Base-by-base conservation (phyloP, 352 stramenopile species). In the Phytophthora agathidicida region DNA sequence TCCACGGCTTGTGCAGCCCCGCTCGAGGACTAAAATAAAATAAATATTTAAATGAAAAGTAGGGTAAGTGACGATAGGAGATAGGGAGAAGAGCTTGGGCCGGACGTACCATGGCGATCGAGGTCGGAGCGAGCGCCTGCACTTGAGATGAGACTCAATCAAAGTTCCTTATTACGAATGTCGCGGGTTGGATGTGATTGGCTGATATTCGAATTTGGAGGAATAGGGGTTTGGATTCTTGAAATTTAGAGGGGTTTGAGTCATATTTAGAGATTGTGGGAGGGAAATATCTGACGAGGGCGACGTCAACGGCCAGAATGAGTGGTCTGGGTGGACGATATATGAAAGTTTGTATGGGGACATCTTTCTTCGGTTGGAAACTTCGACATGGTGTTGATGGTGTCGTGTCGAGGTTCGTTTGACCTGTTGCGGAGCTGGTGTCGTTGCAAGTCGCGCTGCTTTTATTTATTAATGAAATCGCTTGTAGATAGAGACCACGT, bases 291-390 rank as follows among this genome's bases (percentile, higher is more conserved):
- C 6, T 66, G 58, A 67, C 58, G 19, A 11, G 50, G 49, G 58
- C 50, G 58, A 67, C 58, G 58, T 67, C 58, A 36, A 68, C 52
- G n/a, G 22, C 24, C 11, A 39, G 28, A 66, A 70, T 62, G 62
- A 71, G 37, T 71, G 62, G 62, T 19, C 42, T 26, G 5, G 52
- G 41, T 35, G 31, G 41, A 32, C 27, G 30, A 53, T 50, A 30
- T 66, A 56, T 70, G 31, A 23, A 9, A 56, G 30, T 61, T 70
- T 66, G 61, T 70, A 70, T 66, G 45, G 17, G 28, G 39, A 48
- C 52, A 48, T 35, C 52, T 33, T 66, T 65, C 56, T 59, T 33
- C 17, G n/a, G 23, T 26, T 41, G 11, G 35, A 35, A 60, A 65
- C 52, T 59, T 63, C 59, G 64, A 67, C 33, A 67, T 62, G 33